Percentiles rank a stretch among this genome's conserved stretches.
phyloP scores from a whole-genome alignment of 495 filamentous ascomycete genomes.

The Usnea hakonensis region DNA sequence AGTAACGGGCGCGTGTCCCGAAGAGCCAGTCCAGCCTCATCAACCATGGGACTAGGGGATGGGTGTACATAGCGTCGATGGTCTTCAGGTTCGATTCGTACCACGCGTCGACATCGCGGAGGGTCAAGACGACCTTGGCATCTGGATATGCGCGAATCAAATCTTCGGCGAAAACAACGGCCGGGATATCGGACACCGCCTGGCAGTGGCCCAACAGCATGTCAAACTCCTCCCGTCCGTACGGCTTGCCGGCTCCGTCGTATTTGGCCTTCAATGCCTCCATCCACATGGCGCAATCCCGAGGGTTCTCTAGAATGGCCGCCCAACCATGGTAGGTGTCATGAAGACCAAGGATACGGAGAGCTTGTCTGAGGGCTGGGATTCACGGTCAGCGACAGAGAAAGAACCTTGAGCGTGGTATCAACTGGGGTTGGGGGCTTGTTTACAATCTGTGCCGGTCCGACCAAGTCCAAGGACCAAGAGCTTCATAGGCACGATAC shows the following conservation, averaged over 20 bases:
- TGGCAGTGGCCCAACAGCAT: slow-evolving; percentile 44
- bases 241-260: slow-evolving; percentile 31
- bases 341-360: not conserved
- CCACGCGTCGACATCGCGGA: slow-evolving; percentile 31
- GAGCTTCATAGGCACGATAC: slow-evolving; percentile 1
- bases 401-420: too few species aligned
- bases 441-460: slow-evolving; percentile 12
- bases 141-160: slow-evolving; percentile 47
- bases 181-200: slow-evolving; percentile 42
- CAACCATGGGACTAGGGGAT: not conserved
- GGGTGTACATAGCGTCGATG: too few species aligned
- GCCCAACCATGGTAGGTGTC: slow-evolving; percentile 23
- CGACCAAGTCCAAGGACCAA: slow-evolving; percentile 5
- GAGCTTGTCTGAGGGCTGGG: slow-evolving; percentile 3
- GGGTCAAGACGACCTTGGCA: slow-evolving; percentile 44
- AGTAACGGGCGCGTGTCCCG: not conserved
- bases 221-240: slow-evolving; percentile 46
- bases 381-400: not conserved
- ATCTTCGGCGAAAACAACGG: slow-evolving; percentile 42
- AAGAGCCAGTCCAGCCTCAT: not conserved
- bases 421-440: too few species aligned
- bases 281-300: slow-evolving; percentile 40
- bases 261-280: slow-evolving; percentile 45
- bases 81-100: slow-evolving; percentile 5
- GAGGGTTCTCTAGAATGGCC: slow-evolving; percentile 30